Base-by-base conservation (phyloP, 2,329 filamentous ascomycete species). In the Leptographium wingfieldii region DNA sequence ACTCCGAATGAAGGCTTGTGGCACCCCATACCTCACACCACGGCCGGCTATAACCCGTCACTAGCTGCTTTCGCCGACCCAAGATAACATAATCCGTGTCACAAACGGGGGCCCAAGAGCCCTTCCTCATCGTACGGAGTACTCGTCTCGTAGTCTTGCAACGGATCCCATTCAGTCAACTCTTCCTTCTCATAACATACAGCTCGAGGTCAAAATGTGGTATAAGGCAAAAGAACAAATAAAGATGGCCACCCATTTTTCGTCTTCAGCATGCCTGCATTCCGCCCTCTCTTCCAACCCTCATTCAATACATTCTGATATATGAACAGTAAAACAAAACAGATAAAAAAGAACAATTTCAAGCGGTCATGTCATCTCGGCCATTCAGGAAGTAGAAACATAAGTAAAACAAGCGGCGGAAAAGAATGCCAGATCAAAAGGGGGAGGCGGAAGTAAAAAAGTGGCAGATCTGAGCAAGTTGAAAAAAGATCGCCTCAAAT, bases 361-460 rank as follows among this genome's bases (percentile, higher is more conserved):
- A 40, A 60, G 55, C 60, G 59, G 58, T 59, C 55, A 60, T 54
- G 60, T 60, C 62, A 60, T 62, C 43, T 59, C 60, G 59, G 62
- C 62, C 60, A 59, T 61, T 58, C 55, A 55, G 60, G 31, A 60
- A 57, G 43, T 43, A 43, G 35, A 53, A 46, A 43, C 27, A 58
- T 22, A 12, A 61, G 52, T 56, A 57, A 60, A 33, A 57, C 27
- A 49, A 7, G 29, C 38, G n/a, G 49, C 35, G 49, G 54, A 57
- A 49, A 25, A 49, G 31, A n/a, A 46, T 6, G 7, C n/a, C n/a
- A 53, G 48, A 57, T 59, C 35, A 49, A 52, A 58, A 51, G 31
- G 31, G 25, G 53, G 57, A 51, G 16, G 12, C 10, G 29, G 3
- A 51, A 35, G 7, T 55, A 16, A 55, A 43, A 56, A n/a, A 57